Base-by-base conservation (phyloP, 768 basidiomycete genomes). In the Boletus rubropictus region DNA sequence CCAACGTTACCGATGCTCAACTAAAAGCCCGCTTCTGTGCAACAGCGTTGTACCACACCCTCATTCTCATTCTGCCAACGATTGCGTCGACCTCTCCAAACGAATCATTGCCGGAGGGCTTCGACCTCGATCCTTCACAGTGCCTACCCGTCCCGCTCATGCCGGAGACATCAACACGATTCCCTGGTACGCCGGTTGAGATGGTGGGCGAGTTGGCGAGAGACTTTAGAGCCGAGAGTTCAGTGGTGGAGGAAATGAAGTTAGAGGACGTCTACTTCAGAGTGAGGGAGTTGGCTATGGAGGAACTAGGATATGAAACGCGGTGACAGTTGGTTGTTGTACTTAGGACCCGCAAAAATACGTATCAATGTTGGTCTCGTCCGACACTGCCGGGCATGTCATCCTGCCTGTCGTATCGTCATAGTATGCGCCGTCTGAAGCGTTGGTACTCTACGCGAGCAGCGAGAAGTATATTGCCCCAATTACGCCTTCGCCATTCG, bases 1-100 rank as follows among this genome's bases (percentile, higher is more conserved):
- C 76, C 4, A 82, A 84, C 47, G 69, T 90, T 21, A 82, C 84
- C 2, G 93, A 97, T 58, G 73, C 80, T 38, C 83, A 89, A 57
- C 70, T 93, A 45, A 84, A 77, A 55, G 73, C 76, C 4, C 76
- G 86, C n/a, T 80, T 89, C 54, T 76, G 78, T 33, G 70, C 68
- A 46, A 94, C 90, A 0, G 88, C 89, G 14, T 68, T 93, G 25
- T 92, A 85, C 65, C 62, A 73, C 9, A 84, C 87, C 0, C 71
- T 93, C 12, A 65, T 67, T 33, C 69, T 73, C 4, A 70, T 78
- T 25, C 55, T 82, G 20, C 56, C 69, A 3, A 72, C 50, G 14
- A 54, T 65, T 17, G 49, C 21, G n/a, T 56, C 61, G 1, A 25
- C 54, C 17, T 39, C 53, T 9, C 50, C 54, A n/a, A 56, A 71